Percentiles rank a stretch among this genome's conserved stretches.
These are phyloP conservation scores for Alternaria arbusti DNA, from an alignment of 2,329 filamentous ascomycete genomes.

Conservation along the genomic window DNA sequence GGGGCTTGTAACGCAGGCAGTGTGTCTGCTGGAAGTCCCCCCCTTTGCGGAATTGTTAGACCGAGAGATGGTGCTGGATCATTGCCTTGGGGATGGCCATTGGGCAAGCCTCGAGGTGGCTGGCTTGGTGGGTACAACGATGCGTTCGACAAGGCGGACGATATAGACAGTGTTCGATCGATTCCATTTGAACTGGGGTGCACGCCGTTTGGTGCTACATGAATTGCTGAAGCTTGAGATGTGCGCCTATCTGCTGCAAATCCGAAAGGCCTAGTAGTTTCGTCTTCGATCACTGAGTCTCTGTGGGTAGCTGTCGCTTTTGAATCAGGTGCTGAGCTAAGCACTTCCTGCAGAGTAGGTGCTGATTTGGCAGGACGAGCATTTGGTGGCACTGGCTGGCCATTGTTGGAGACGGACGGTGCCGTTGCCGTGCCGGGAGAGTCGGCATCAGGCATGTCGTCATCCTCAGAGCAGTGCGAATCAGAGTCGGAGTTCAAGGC, in stretches of 20 bases:
- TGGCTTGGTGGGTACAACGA: constrained; percentile 20
- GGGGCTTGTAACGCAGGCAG: constrained; percentile 46
- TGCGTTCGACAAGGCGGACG: constrained; percentile 14
- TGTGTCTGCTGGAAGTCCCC: constrained; percentile 36
- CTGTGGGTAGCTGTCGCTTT: constrained; percentile 20
- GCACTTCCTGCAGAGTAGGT: constrained; percentile 25
- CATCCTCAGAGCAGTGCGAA: constrained; percentile 54
- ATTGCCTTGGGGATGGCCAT: constrained; percentile 26
- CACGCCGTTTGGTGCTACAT: constrained; percentile 8
- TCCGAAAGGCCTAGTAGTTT: constrained; percentile 9
- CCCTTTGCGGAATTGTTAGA: constrained; percentile 5
- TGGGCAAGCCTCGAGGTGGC: constrained; percentile 24
- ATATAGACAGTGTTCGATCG: constrained; percentile 4
- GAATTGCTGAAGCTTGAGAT: constrained; percentile 13
- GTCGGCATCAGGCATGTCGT: constrained; percentile 32
- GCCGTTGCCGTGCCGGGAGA: constrained; percentile 17
- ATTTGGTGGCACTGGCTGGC: constrained; percentile 10
- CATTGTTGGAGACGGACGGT: constrained; percentile 1
- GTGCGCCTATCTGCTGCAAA: constrained; percentile 17
- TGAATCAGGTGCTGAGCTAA: constrained; percentile 12
- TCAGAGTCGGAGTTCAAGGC: constrained; percentile 57
- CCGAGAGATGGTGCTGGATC: constrained; percentile 4
- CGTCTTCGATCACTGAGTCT: constrained; percentile 25
- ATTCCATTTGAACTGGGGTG: constrained; percentile 8
- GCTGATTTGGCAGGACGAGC: constrained; percentile 18